phyloP scores from a whole-genome alignment of 2,329 filamentous ascomycete genomes.

The Pezizomycotina sp. region DNA sequence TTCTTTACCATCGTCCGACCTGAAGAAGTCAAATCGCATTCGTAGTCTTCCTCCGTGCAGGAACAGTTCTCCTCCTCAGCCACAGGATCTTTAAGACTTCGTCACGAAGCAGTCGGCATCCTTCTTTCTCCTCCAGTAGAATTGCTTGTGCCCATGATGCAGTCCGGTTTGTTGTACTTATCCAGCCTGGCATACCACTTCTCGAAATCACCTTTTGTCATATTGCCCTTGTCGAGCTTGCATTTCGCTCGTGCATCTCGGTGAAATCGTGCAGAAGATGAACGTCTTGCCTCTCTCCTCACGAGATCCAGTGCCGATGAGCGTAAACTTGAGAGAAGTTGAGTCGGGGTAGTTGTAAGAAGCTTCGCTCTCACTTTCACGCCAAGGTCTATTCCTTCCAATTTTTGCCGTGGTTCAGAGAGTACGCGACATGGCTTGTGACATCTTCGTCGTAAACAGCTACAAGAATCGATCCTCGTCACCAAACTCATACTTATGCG shows the following conservation, averaged over 20 bases:
- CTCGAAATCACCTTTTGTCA: constrained; percentile 41
- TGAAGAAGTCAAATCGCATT: constrained; percentile 88
- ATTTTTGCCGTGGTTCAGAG: constrained; percentile 70
- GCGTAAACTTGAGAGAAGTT: constrained; percentile 75
- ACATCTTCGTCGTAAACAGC: constrained; percentile 54
- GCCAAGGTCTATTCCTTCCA: constrained; percentile 58
- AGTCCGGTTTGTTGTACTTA: constrained; percentile 62
- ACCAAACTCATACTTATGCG: constrained; percentile 91
- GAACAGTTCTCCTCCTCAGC: constrained; percentile 58
- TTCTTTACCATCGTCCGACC: constrained; percentile 40
- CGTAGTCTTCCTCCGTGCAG: constrained; percentile 72
- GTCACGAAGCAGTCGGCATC: constrained; percentile 74
- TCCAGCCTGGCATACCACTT: constrained; percentile 75
- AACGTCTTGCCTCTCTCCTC: constrained; percentile 39
- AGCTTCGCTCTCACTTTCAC: constrained; percentile 53
- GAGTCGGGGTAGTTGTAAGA: constrained; percentile 81
- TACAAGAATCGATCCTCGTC: constrained; percentile 80
- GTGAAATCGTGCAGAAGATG: constrained; percentile 71
- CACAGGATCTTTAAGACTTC: constrained; percentile 64
- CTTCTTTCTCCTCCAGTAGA: constrained; percentile 69
- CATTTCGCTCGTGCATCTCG: constrained; percentile 68
- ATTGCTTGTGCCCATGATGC: constrained; percentile 89
- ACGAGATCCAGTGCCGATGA: constrained; percentile 46
- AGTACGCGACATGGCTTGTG: constrained; percentile 55
- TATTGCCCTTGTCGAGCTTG: constrained; percentile 43